These are phyloP conservation scores for Cryptococcus sp. DNA, from an alignment of 1,284 basidiomycete species.

Conservation along the genomic window DNA sequence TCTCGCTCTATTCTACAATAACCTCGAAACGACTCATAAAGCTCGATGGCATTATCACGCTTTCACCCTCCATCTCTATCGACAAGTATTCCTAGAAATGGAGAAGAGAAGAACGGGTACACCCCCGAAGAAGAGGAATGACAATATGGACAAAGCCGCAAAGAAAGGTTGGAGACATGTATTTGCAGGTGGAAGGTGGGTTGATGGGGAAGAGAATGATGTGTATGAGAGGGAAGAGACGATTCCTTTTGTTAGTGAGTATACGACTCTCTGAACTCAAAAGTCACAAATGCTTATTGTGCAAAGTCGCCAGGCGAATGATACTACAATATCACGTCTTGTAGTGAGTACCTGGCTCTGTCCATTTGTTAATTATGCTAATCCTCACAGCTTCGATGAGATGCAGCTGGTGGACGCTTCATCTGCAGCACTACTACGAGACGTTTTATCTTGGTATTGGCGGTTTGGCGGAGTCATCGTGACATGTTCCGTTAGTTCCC, in stretches of 20 bases:
- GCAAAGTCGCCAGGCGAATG: constrained; percentile 45
- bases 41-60: constrained; percentile 64
- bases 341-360: constrained; percentile 40
- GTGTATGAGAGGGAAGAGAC: constrained; percentile 37
- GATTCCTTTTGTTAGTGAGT: constrained; percentile 46
- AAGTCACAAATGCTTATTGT: background rate
- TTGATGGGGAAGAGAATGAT: constrained; percentile 26
- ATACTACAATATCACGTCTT: constrained; percentile 48
- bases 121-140: constrained; percentile 39
- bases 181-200: constrained; percentile 49
- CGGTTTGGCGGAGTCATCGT: constrained; percentile 65
- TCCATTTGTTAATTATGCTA: constrained; percentile 1
- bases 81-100: constrained; percentile 50
- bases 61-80: constrained; percentile 64
- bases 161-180: constrained; percentile 43
- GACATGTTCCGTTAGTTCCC: constrained; percentile 46
- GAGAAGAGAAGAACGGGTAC: constrained; percentile 30
- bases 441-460: constrained; percentile 71
- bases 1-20: constrained; percentile 62
- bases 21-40: constrained; percentile 59
- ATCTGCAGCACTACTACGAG: constrained; percentile 61
- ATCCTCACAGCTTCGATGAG: constrained; percentile 57
- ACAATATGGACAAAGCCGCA: constrained; percentile 41
- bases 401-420: constrained; percentile 67
- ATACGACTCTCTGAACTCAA: background rate